phyloP scores from a whole-genome alignment of 805 yeast species.

The Nakazawaea populi region DNA sequence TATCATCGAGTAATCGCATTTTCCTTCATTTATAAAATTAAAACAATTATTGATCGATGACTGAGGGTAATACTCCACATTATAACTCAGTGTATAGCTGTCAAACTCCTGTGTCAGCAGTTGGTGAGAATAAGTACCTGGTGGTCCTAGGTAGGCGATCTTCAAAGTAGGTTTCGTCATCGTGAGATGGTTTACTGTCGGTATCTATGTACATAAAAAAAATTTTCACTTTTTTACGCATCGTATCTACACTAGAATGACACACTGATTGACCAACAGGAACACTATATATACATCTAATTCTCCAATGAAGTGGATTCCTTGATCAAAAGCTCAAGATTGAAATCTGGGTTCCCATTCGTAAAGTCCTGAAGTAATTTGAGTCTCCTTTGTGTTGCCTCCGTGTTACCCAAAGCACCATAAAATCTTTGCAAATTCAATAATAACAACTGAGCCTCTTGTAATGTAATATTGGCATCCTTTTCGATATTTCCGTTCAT shows the following conservation, averaged over 20 bases:
- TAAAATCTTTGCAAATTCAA: conserved; percentile 78
- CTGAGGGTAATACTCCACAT: conserved; percentile 28
- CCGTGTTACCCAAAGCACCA: conserved; percentile 54
- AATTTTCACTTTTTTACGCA: background rate
- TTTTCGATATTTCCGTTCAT: conserved; percentile 84
- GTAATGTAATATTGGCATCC: conserved; percentile 59
- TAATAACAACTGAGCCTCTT: conserved; percentile 73
- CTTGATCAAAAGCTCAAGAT: conserved; percentile 58
- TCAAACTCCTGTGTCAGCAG: conserved; percentile 43
- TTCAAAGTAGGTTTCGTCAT: conserved; percentile 20
- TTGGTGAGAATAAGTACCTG: conserved; percentile 92
- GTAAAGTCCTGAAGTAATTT: conserved; percentile 64
- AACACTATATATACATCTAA: conserved; percentile 8
- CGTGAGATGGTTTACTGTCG: background rate
- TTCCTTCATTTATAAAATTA: conserved; percentile 33
- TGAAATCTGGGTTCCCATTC: conserved; percentile 58
- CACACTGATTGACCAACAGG: too few relatives aligned
- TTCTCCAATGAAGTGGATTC: conserved; percentile 71
- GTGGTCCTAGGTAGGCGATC: conserved; percentile 82
- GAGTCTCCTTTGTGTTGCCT: conserved; percentile 39
- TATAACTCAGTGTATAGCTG: conserved; percentile 18
- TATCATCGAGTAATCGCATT: conserved; percentile 66
- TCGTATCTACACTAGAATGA: background rate
- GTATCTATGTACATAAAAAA: background rate
- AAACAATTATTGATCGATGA: conserved; percentile 58